Percentiles rank a stretch among this genome's conserved stretches.
phyloP scores from a whole-genome alignment of 2,329 filamentous ascomycete species.

The Cadophora luteo-olivacea region DNA sequence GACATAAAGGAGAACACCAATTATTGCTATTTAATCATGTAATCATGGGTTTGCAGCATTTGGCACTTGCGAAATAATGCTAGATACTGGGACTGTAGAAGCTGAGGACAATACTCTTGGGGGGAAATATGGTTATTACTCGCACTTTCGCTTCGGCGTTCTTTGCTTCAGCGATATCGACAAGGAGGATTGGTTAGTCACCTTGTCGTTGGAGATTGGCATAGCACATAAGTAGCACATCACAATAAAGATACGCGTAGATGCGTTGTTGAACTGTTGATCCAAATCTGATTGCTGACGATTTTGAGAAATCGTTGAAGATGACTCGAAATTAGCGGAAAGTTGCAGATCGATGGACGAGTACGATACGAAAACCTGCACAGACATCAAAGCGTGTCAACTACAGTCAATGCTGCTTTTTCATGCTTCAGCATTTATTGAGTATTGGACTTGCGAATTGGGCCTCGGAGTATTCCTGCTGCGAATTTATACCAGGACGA shows the following conservation, averaged over 20 bases:
- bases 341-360: no score
- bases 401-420: no score
- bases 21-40: slow-evolving; percentile 13
- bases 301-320: not conserved
- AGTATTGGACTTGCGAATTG: no score
- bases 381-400: no score
- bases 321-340: not conserved
- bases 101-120: slow-evolving; percentile 7
- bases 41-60: slow-evolving; percentile 11
- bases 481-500: no score
- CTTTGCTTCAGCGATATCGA: slow-evolving; percentile 15
- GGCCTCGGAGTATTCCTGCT: no score
- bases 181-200: not conserved
- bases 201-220: not conserved
- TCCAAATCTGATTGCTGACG: not conserved
- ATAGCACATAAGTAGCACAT: slow-evolving; percentile 13
- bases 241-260: slow-evolving; percentile 4
- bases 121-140: slow-evolving; percentile 13
- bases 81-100: slow-evolving; percentile 3
- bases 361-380: no score
- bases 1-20: not conserved
- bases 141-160: not conserved
- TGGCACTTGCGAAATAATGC: slow-evolving; percentile 15
- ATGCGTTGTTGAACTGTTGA: not conserved
- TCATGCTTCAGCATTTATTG: no score